Evolutionary conservation across 2,329 filamentous ascomycete genomes (phyloP).

Genomic region (Periconia digitata): DNA sequence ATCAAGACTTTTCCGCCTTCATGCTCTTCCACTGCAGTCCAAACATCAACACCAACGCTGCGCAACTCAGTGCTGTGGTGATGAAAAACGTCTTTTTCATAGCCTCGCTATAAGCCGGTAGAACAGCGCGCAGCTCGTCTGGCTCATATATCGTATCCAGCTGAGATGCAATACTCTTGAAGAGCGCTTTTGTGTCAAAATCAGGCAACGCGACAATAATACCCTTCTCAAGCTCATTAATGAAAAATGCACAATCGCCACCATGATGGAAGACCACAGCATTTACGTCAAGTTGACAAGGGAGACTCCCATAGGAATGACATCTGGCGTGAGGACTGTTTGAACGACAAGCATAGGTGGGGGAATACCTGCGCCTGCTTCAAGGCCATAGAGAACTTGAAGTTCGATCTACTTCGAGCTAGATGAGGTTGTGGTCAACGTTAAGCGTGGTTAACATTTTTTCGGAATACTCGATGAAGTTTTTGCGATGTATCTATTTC

Average conservation of each 20-base stretch:
- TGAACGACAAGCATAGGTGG: conserved; percentile 8
- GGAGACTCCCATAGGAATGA: conserved; percentile 9
- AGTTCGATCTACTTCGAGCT: conserved; percentile 7
- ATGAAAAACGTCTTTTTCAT: conserved; percentile 12
- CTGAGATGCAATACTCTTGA: conserved; percentile 6
- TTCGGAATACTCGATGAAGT: too few species aligned
- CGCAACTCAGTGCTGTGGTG: conserved; percentile 6
- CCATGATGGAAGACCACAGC: conserved; percentile 10
- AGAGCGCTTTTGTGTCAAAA: conserved; percentile 4
- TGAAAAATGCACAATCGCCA: conserved; percentile 15
- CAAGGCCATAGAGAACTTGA: conserved; percentile 7
- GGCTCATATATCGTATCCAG: conserved; percentile 1
- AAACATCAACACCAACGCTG: conserved; percentile 4
- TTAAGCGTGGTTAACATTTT: too few species aligned
- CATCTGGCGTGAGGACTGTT: conserved; percentile 1
- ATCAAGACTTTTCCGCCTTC: conserved; percentile 6
- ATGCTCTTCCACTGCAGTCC: conserved; percentile 10
- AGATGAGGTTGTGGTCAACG: neutral
- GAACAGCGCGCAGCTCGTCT: conserved; percentile 5
- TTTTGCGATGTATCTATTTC: too few species aligned
- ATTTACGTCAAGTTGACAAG: conserved; percentile 12
- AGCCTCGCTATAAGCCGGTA: conserved; percentile 12
- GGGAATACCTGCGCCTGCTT: conserved; percentile 5
- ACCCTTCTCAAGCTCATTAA: conserved; percentile 6
- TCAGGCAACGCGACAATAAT: conserved; percentile 1